Evolutionary conservation across 148 eudicot genomes (phyloP), one percentile per base, ranked within the genome.

Genomic region (Vaccinium macrocarpon): DNA sequence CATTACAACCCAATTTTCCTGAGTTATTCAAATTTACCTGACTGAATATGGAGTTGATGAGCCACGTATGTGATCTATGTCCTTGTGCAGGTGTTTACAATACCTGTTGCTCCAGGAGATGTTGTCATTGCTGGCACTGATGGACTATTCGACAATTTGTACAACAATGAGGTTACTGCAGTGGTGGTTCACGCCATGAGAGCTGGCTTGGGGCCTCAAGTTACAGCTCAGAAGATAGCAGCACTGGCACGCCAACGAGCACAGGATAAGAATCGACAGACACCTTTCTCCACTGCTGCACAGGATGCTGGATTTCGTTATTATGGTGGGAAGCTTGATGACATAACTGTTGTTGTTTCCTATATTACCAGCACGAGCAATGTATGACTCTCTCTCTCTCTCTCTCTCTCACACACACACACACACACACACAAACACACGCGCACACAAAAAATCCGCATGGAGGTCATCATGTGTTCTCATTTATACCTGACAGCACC

Each of bases 101-200:
- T 91, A 35, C 90, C 90, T 56, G 93, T 91, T 29, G 93, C 90
- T 66, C 93, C 91, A 7, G 93, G 93, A 71, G 93, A 91, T 83
- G 93, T 87, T 46, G 56, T 91, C 51, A 87, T 91, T 79, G 93
- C 90, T 66, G 93, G 93, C 46, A 91, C 93, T 12, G 93, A 91
- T 79, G 93, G 93, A 62, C 81, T 91, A 1, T 91, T 91, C 81
- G 93, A 91, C 84, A 91, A 91, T 55, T 78, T 91, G 73, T 91
- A 91, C 88, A 85, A 87, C 86, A 91, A 89, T 76, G 93, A 91
- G 86, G 88, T 91, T 62, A 88, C 90, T 48, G 89, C 87, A 72
- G 88, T 91, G 62, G 91, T 91, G 29, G 91, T 89, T 75, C 91
- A 91, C 53, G 89, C 91, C 25, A 56, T 84, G 82, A 91, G 90